Base-by-base conservation (phyloP, 805 yeast species). In the Metschnikowia matae region DNA sequence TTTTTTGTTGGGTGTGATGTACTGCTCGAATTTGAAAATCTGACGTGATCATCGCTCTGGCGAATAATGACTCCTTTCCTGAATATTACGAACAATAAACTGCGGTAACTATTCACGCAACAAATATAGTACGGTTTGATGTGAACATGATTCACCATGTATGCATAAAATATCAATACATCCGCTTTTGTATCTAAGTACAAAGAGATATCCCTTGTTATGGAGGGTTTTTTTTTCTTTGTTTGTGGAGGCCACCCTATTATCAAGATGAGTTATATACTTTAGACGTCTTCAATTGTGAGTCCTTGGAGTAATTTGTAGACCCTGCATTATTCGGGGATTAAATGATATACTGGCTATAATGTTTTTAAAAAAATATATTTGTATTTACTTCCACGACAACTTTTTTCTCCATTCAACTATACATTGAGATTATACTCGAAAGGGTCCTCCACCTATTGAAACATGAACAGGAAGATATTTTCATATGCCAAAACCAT, bases 41-140 rank as follows among this genome's bases (percentile, higher is more conserved):
- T 7, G 4, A 21, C 4, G 21, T 21, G 15, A 15, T 21, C 15
- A 37, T 21, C 40, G 40, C 7, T 21, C 23, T 20, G 14, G 26
- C n/a, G n/a, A 37, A 37, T 20, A 37, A 20, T 37, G 29, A n/a
- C 40, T 37, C 40, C 40, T 37, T 17, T 37, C 26, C 40, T 37
- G 40, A 37, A 21, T 37, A 37, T 6, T 37, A 37, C 40, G 29
- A 37, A 37, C 40, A 37, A 37, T 20, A 21, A 36, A 37, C 23
- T 37, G 40, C 40, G 26, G 40, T 37, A 21, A 37, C 40, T 37
- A 13, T 37, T 37, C 40, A 37, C 40, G 40, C 40, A 37, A 37
- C 11, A 37, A 13, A 6, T 37, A 37, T n/a, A 18, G 26, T 18
- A 18, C 29, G 40, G 14, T 13, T 13, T 20, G 29, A 37, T 37